phyloP scores from a whole-genome alignment of 2,329 filamentous ascomycete genomes.

The Polytolypa hystricis region DNA sequence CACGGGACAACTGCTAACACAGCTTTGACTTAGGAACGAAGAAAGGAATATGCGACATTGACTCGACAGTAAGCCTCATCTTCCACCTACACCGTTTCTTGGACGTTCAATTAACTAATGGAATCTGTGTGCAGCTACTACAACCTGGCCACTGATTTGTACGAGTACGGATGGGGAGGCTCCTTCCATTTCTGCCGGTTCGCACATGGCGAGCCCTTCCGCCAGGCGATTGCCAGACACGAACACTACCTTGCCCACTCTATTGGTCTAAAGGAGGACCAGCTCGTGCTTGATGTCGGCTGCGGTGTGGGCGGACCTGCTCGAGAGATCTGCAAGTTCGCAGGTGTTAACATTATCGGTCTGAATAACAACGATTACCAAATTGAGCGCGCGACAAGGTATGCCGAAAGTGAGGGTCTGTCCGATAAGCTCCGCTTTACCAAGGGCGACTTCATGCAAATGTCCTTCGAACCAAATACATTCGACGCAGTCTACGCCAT shows the following conservation, averaged over 20 bases:
- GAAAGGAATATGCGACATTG: slow-evolving; percentile 81
- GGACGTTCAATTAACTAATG: slow-evolving; percentile 5
- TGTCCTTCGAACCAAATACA: slow-evolving; percentile 81
- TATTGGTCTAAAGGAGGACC: slow-evolving; percentile 74
- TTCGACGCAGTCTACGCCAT: slow-evolving; percentile 97
- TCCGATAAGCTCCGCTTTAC: slow-evolving; percentile 70
- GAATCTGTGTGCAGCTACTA: slow-evolving; percentile 58
- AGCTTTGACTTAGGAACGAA: slow-evolving; percentile 48
- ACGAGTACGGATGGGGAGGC: slow-evolving; percentile 94
- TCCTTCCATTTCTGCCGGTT: slow-evolving; percentile 98
- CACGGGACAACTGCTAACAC: not conserved
- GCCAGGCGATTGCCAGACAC: slow-evolving; percentile 85
- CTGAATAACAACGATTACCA: slow-evolving; percentile 99
- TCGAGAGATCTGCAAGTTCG: slow-evolving; percentile 92
- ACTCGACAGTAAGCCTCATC: slow-evolving; percentile 78
- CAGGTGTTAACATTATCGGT: slow-evolving; percentile 76
- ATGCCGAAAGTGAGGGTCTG: slow-evolving; percentile 72
- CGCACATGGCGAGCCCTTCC: slow-evolving; percentile 73
- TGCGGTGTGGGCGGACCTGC: slow-evolving; percentile 95
- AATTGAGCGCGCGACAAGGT: slow-evolving; percentile 81
- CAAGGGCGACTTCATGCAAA: slow-evolving; percentile 99
- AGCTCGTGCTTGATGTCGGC: slow-evolving; percentile 89
- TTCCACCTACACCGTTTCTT: not conserved
- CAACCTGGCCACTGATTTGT: slow-evolving; percentile 89
- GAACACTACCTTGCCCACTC: slow-evolving; percentile 93